Evolutionary conservation across 108 stramenopile genomes (phyloP), one percentile per base, ranked within the genome.

Genomic region (Cyclotella kingstonii): DNA sequence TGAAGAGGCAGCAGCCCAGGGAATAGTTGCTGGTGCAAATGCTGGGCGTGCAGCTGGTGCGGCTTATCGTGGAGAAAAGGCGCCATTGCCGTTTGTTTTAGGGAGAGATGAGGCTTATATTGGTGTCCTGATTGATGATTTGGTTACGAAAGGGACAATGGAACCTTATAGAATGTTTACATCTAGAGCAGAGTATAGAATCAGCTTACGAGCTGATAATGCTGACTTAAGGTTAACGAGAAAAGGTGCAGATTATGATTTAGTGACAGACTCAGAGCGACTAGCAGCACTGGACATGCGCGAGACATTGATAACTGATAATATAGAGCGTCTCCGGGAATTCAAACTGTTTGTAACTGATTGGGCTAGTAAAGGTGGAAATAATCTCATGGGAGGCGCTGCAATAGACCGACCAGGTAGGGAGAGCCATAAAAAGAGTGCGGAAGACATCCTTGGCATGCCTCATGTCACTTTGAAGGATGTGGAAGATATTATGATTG

Each of bases 111-210:
- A 96, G 73, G 93, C 91, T 4, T 97, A 97, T 68, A 96, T 97
- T 55, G 98, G 98, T 10, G 96, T 97, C 15, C 75, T 99, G 47
- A 86, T 99, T 55, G 98, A 99, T 76, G 98, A 99, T 77, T 84
- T 99, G 52, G 95, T 96, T 3, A 97, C 96, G 3, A 76, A 84
- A 36, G 98, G 98, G 39, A 92, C 94, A 12, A 70, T 71, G 7
- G 98, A 99, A 58, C 98, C 98, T 0, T 97, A 99, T 66, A 86
- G 98, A 47, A 99, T 99, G 96, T 99, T 97, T 71, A 99, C 98
- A 2, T 87, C 86, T 6, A 81, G 98, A 44, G 95, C 96, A 19
- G 98, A 98, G 71, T 98, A 96, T 66, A 80, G 97, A 21, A 86
- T 93, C 25, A 80, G 79, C 58, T 62, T 98, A 23, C 72, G 96